These are phyloP conservation scores for Vinca minor DNA, from an alignment of 257 asterid genomes.

Conservation along the genomic window DNA sequence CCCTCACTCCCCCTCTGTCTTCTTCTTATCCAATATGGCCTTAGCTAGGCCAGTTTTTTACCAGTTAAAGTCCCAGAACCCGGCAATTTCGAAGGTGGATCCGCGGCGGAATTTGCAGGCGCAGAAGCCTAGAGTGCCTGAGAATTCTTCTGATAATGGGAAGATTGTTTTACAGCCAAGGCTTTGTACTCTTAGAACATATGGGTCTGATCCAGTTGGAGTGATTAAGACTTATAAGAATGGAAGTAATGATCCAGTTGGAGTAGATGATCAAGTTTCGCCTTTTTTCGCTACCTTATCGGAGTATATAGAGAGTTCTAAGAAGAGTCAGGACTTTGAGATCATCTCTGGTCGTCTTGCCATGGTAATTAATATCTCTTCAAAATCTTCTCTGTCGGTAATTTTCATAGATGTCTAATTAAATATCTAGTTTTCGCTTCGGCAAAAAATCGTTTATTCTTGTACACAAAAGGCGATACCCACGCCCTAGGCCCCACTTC, in stretches of 20 bases:
- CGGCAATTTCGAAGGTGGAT: conserved; percentile 14
- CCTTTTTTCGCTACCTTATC: conserved; percentile 54
- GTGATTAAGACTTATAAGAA: conserved; percentile 26
- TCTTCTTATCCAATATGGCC: conserved; percentile 41
- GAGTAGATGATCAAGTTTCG: conserved; percentile 27
- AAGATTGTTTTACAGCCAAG: conserved; percentile 84
- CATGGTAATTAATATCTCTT: no score
- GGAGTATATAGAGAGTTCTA: conserved; percentile 67
- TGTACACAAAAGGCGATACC: no score
- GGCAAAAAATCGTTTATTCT: no score
- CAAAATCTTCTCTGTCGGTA: neutral
- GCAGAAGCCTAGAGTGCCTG: conserved; percentile 33
- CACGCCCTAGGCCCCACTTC: no score
- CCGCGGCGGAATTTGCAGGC: conserved; percentile 15
- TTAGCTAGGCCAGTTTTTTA: conserved; percentile 42
- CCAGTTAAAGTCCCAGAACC: conserved; percentile 27
- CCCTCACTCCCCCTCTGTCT: neutral
- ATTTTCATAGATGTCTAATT: no score
- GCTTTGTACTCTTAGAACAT: conserved; percentile 63
- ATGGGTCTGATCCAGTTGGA: conserved; percentile 35
- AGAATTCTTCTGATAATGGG: conserved; percentile 21
- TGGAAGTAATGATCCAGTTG: conserved; percentile 6
- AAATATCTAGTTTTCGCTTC: no score
- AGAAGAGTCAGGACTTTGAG: conserved; percentile 76
- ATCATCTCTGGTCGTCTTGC: conserved; percentile 89